These are phyloP conservation scores for Phytophthora boehmeriae DNA, from an alignment of 352 stramenopile species.

Conservation along the genomic window DNA sequence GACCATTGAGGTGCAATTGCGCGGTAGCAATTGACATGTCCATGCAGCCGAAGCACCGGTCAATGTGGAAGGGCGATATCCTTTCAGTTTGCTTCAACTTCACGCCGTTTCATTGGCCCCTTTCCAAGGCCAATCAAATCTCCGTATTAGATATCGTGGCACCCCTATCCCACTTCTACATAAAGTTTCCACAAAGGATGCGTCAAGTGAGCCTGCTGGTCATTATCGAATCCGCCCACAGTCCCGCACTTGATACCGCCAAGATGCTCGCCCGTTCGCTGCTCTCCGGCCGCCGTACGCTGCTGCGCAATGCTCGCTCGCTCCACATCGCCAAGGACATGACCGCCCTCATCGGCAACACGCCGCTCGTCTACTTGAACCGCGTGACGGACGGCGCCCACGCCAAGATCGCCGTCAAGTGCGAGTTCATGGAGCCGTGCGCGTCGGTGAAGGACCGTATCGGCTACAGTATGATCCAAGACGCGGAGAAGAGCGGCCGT, in stretches of 20 bases:
- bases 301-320: slow-evolving; percentile 43
- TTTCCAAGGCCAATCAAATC: background rate
- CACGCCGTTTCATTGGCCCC: background rate
- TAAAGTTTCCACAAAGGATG: background rate
- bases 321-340: slow-evolving; percentile 90
- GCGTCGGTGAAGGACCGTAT: slow-evolving; percentile 77
- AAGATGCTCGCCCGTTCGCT: slow-evolving; percentile 34
- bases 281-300: slow-evolving; percentile 17
- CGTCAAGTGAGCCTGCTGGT: background rate
- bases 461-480: slow-evolving; percentile 69
- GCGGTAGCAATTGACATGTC: background rate
- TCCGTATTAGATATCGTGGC: background rate
- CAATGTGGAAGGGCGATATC: background rate
- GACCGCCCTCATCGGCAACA: slow-evolving; percentile 92
- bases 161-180: background rate
- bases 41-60: background rate
- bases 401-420: slow-evolving; percentile 40
- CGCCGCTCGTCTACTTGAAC: slow-evolving; percentile 90
- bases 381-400: slow-evolving; percentile 48
- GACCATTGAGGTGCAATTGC: too few relatives aligned
- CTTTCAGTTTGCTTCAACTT: background rate
- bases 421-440: slow-evolving; percentile 75
- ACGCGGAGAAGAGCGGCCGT: slow-evolving; percentile 54
- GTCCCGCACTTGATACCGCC: background rate
- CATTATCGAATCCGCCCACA: slow-evolving; percentile 27